Evolutionary conservation across 1,139 yeast genomes (phyloP).

Genomic region (Magnusiomyces tetraspermus): DNA sequence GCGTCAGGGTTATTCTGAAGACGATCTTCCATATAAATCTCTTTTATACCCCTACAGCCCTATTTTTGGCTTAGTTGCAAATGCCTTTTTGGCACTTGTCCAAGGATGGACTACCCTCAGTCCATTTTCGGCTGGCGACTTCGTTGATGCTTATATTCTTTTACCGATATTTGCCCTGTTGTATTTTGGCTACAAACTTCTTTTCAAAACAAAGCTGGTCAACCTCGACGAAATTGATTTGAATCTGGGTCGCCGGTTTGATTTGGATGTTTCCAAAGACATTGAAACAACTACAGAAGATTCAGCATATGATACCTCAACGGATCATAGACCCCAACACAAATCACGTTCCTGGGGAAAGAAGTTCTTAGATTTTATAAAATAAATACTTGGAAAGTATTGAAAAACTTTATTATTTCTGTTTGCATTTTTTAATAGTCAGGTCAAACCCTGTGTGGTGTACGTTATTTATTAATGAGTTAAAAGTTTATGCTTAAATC

Average conservation of each 20-base stretch:
- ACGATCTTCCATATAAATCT: conserved; percentile 47
- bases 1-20: conserved; percentile 38
- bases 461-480: too few species aligned
- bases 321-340: too few species aligned
- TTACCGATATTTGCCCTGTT: conserved; percentile 46
- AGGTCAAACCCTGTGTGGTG: too few species aligned
- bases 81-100: conserved; percentile 46
- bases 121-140: conserved; percentile 50
- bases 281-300: background rate
- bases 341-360: too few species aligned
- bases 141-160: conserved; percentile 57
- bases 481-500: too few species aligned
- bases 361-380: too few species aligned
- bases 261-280: conserved; percentile 20
- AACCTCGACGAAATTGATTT: conserved; percentile 39
- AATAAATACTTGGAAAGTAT: too few species aligned
- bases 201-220: conserved; percentile 39
- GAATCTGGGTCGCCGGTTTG: conserved; percentile 32
- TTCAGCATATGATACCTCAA: background rate
- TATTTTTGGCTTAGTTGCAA: conserved; percentile 41
- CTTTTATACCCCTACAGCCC: conserved; percentile 47
- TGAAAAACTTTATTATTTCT: too few species aligned
- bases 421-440: too few species aligned
- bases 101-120: conserved; percentile 61
- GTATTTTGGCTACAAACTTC: conserved; percentile 36